These are phyloP conservation scores for Plasmopara viticola DNA, from an alignment of 352 stramenopile genomes.

Conservation along the genomic window DNA sequence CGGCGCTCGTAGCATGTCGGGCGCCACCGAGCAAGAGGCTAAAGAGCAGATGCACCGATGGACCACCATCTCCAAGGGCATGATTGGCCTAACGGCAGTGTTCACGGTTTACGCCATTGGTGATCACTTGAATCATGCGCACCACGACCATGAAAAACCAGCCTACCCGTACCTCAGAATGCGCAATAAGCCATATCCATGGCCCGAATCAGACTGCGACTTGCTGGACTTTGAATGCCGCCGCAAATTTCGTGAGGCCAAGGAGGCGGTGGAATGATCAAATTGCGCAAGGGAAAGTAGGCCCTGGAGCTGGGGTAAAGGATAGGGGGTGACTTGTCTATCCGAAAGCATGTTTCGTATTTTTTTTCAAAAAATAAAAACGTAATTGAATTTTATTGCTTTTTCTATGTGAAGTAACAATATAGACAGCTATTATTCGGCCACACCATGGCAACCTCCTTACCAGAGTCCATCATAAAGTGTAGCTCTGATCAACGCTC, in stretches of 20 bases:
- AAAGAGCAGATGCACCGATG: conserved; percentile 85
- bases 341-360: conserved; percentile 1
- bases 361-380: neutral
- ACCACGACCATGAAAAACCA: conserved; percentile 54
- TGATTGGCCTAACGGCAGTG: conserved; percentile 56
- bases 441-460: too few relatives aligned
- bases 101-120: conserved; percentile 57
- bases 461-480: conserved; percentile 13
- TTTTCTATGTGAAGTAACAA: too few relatives aligned
- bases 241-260: conserved; percentile 47
- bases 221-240: conserved; percentile 73
- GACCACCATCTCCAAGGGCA: conserved; percentile 81
- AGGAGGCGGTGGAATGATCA: conserved; percentile 62
- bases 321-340: too few relatives aligned
- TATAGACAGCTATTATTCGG: too few relatives aligned
- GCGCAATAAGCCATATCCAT: conserved; percentile 84
- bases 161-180: conserved; percentile 83
- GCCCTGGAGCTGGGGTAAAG: too few relatives aligned
- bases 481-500: conserved; percentile 28
- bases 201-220: conserved; percentile 76
- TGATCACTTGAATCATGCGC: conserved; percentile 52
- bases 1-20: conserved; percentile 73
- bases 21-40: conserved; percentile 71
- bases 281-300: neutral
- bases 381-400: neutral